Conservation (phyloP, 345 rosid species). For the Eucalyptus cloeziana region DNA sequence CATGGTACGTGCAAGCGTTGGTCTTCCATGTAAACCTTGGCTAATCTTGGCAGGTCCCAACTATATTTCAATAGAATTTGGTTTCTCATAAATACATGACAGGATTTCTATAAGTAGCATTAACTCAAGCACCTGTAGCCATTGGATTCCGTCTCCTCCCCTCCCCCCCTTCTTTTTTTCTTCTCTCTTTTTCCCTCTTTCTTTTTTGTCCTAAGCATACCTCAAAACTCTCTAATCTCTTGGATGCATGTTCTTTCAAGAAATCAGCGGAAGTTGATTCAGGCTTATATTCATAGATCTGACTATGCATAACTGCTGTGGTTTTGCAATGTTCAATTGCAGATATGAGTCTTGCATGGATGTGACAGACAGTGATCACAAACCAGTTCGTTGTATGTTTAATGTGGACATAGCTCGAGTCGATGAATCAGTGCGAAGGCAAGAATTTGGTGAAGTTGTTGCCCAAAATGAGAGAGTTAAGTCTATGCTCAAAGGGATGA, state of each 20-base stretch:
- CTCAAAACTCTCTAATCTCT: not conserved
- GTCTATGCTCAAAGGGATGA: slow-evolving; percentile 37
- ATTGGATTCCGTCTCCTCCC: not conserved
- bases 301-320: not conserved
- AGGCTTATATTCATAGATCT: not conserved
- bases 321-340: not conserved
- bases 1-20: not conserved
- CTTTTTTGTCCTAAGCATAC: not conserved
- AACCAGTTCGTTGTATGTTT: slow-evolving; percentile 92
- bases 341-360: slow-evolving; percentile 99
- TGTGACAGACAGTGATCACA: slow-evolving; percentile 95
- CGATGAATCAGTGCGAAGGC: slow-evolving; percentile 89
- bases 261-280: not conserved
- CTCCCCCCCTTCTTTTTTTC: not conserved
- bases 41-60: not conserved
- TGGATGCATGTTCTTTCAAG: not conserved
- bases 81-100: not conserved
- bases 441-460: slow-evolving; percentile 56
- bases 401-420: slow-evolving; percentile 65
- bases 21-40: not conserved
- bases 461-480: slow-evolving; percentile 39
- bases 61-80: not conserved
- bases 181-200: not conserved
- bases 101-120: not conserved
- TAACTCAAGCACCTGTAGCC: not conserved